phyloP scores from a whole-genome alignment of 2,329 filamentous ascomycete species.

The Botryosphaeria dothidea region DNA sequence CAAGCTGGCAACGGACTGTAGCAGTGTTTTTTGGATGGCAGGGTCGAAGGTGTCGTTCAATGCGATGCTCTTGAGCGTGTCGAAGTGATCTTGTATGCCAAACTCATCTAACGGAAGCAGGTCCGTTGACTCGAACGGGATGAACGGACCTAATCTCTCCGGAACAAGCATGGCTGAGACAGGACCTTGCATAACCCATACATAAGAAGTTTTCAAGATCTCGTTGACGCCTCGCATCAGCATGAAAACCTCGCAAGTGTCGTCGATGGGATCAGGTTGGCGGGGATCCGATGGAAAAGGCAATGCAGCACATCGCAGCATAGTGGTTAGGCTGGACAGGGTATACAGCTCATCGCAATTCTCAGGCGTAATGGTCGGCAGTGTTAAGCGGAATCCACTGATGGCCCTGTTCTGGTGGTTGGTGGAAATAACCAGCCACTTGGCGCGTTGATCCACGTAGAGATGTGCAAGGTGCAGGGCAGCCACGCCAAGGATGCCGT shows the following conservation, averaged over 20 bases:
- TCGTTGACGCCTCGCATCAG: conserved; percentile 37
- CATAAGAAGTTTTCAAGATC: conserved; percentile 22
- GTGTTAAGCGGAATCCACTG: conserved; percentile 29
- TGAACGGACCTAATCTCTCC: background rate
- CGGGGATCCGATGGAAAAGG: conserved; percentile 17
- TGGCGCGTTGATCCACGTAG: conserved; percentile 23
- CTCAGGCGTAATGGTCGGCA: conserved; percentile 31
- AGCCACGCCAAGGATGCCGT: conserved; percentile 19
- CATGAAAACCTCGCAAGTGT: conserved; percentile 35
- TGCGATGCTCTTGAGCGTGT: conserved; percentile 2
- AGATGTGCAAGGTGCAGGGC: conserved; percentile 20
- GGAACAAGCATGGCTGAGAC: conserved; percentile 12
- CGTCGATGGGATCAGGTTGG: conserved; percentile 28
- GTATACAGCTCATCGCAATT: conserved; percentile 34
- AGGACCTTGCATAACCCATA: background rate
- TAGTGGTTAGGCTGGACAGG: conserved; percentile 12
- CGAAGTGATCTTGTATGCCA: conserved; percentile 13
- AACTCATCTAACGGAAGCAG: conserved; percentile 4
- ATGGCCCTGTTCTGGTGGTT: conserved; percentile 41
- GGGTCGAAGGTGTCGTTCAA: conserved; percentile 8
- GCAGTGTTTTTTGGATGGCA: conserved; percentile 8
- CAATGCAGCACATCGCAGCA: conserved; percentile 12
- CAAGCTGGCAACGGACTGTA: conserved; percentile 3
- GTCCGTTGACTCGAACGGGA: conserved; percentile 12
- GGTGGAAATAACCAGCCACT: conserved; percentile 36